Base-by-base conservation (phyloP, 306 rosid genomes). In the Macrotyloma uniflorum region DNA sequence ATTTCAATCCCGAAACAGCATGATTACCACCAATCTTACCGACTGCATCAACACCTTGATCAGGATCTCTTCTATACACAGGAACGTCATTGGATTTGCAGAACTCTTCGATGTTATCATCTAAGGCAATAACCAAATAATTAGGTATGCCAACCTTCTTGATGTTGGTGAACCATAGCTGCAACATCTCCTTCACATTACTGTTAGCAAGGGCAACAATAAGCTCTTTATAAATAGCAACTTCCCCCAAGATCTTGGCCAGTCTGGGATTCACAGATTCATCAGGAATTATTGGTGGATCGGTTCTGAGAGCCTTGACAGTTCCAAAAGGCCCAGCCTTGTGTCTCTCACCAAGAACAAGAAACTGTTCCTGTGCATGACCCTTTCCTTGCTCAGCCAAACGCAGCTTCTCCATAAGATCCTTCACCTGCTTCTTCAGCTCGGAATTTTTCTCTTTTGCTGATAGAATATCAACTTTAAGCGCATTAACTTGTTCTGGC, bases 241-340 rank as follows among this genome's bases (percentile, higher is more conserved):
- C 89, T 53, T 84, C 85, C 72, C 80, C 91, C 87, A 93, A 80
- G 74, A 89, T 72, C 79, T 87, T 91, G 2, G 89, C 93, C 83
- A 93, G 74, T 83, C 97, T 89, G 9, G 95, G 94, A 83, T 93
- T 93, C 85, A 91, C 90, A 3, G 88, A 84, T 58, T 91, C 93
- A 67, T 93, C 93, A 20, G 97, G 91, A 71, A 72, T 10, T 20
- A 91, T 88, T 26, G 91, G 79, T 18, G 98, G 98, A 79, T 91
- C 89, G 12, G 98, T 93, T 75, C 92, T 89, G 76, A 93, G 89
- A 35, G 83, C 90, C 85, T 91, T 93, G 65, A 91, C 98, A 36
- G 97, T 89, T 32, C 93, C 94, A 76, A 89, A 86, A 18, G 93
- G 90, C 38, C 98, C 98, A 61, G 90, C 93, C 89, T 93, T 93